These are phyloP conservation scores for Chlamydomonas urium DNA, from an alignment of 139 green algal species.

Conservation along the genomic window DNA sequence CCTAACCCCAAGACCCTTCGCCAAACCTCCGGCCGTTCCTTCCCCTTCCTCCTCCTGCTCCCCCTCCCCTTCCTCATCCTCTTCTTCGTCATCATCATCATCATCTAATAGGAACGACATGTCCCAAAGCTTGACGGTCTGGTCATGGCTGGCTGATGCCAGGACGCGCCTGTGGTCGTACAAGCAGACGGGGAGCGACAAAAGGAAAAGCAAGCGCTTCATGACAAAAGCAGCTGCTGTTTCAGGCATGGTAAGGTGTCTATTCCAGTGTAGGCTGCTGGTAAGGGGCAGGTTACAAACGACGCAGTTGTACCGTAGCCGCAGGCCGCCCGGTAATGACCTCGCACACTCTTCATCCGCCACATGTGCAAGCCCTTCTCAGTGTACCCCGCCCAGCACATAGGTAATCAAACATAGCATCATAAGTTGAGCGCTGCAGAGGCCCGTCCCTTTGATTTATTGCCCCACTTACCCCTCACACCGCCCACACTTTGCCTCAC, in stretches of 20 bases:
- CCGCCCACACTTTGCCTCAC: conserved; percentile 11
- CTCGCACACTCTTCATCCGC: neutral
- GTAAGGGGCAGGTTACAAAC: too few relatives aligned
- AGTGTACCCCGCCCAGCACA: neutral
- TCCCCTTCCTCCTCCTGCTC: conserved; percentile 16
- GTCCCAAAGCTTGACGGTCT: conserved; percentile 78
- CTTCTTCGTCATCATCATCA: conserved; percentile 47
- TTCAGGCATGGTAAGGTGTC: too few relatives aligned
- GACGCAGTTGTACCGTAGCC: too few relatives aligned
- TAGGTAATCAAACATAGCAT: too few relatives aligned
- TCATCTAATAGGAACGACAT: conserved; percentile 50
- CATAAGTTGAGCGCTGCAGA: too few relatives aligned
- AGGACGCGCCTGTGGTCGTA: conserved; percentile 53
- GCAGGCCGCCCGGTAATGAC: too few relatives aligned
- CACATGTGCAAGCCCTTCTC: neutral
- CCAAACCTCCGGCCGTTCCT: neutral
- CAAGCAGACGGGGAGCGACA: too few relatives aligned
- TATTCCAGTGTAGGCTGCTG: too few relatives aligned
- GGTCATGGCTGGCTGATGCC: conserved; percentile 72
- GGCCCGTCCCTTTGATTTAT: neutral
- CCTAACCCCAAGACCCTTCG: neutral
- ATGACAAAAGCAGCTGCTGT: too few relatives aligned
- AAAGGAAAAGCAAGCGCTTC: too few relatives aligned
- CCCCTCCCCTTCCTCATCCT: conserved; percentile 7
- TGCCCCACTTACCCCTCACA: neutral